These are phyloP conservation scores for Planoprotostelium fungivorum DNA, from an alignment of 78 protist species.

Conservation along the genomic window DNA sequence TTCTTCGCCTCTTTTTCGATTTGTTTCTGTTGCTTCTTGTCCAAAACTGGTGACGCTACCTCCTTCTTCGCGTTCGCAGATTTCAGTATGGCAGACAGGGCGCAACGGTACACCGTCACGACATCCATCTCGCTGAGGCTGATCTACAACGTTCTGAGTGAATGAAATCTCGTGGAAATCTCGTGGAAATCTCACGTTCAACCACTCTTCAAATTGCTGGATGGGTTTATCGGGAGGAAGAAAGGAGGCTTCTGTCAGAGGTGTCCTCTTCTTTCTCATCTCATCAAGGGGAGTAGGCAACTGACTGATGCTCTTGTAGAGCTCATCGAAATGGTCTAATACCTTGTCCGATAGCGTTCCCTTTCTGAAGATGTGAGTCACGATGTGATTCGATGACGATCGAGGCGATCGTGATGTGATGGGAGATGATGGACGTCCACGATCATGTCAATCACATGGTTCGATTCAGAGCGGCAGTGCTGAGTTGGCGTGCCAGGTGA, in stretches of 20 bases:
- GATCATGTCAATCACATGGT: background rate
- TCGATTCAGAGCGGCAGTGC: background rate
- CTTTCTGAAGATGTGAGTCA: background rate
- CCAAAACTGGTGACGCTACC: no score
- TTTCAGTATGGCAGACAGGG: no score
- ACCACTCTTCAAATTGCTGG: background rate
- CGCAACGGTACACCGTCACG: background rate
- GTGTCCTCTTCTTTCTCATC: background rate
- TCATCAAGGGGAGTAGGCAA: background rate
- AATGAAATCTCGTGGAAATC: background rate
- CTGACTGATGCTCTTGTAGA: background rate
- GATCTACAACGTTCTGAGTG: background rate
- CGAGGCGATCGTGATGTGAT: background rate
- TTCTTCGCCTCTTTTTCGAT: background rate
- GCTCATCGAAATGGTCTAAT: background rate
- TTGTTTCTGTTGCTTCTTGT: no score
- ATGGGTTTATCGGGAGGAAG: background rate
- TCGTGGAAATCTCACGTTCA: background rate
- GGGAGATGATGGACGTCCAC: background rate
- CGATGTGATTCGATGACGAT: background rate
- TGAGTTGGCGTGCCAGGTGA: background rate
- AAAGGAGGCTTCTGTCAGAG: background rate
- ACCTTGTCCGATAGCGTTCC: background rate
- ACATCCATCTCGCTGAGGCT: background rate
- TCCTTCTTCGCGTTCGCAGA: no score